Evolutionary conservation across 495 filamentous ascomycete species (phyloP).

Genomic region (Pseudoneurospora amorphoporcata): DNA sequence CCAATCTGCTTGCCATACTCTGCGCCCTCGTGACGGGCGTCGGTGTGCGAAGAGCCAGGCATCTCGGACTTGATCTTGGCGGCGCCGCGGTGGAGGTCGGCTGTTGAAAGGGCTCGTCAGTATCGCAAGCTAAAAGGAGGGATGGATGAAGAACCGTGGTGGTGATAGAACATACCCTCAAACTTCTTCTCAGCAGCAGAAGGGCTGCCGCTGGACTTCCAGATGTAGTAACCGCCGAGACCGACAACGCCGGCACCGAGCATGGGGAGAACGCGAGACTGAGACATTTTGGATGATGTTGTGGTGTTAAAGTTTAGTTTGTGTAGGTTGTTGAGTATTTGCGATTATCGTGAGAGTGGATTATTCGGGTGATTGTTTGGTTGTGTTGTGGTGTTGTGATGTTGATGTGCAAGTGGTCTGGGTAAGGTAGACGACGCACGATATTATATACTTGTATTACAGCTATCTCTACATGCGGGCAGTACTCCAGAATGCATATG

Average conservation of each 20-base stretch:
- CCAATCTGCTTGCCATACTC: constrained; percentile 35
- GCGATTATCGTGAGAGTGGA: constrained; percentile 1
- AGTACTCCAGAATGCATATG: neutral
- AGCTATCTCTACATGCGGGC: too few species aligned
- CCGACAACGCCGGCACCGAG: constrained; percentile 55
- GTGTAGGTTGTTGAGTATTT: constrained; percentile 3
- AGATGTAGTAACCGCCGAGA: constrained; percentile 82
- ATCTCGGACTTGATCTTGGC: constrained; percentile 55
- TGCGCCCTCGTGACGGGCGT: constrained; percentile 32
- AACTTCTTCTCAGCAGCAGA: constrained; percentile 69
- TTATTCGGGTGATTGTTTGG: neutral
- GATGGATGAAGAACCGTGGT: too few species aligned
- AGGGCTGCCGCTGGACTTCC: constrained; percentile 74
- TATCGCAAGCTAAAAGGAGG: neutral
- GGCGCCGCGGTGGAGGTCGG: constrained; percentile 53
- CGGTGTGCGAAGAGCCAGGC: constrained; percentile 21
- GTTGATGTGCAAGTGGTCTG: neutral
- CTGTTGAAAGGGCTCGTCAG: constrained; percentile 24
- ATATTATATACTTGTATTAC: neutral
- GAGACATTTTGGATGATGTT: constrained; percentile 34
- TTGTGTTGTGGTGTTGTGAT: neutral
- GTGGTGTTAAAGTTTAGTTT: constrained; percentile 3
- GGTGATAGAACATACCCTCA: constrained; percentile 50
- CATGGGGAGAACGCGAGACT: constrained; percentile 44
- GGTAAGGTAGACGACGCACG: neutral